Evolutionary conservation across 352 stramenopile species (phyloP).

Genomic region (Phytophthora macrochlamydospora): DNA sequence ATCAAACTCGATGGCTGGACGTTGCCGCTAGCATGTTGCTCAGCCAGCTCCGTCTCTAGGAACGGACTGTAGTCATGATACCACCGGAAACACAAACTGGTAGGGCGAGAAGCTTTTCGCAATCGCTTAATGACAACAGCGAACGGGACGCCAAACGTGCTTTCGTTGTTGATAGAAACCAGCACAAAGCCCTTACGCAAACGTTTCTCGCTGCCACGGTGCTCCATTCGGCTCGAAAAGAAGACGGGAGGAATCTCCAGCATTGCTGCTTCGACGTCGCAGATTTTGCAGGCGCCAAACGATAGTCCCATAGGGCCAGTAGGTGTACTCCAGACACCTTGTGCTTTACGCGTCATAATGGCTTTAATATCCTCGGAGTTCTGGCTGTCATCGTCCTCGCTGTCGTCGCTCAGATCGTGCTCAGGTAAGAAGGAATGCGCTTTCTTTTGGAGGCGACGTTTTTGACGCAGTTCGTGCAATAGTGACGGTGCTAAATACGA

Average conservation of each 20-base stretch:
- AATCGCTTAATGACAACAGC: slow-evolving; percentile 55
- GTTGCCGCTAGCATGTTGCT: slow-evolving; percentile 29
- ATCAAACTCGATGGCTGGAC: slow-evolving; percentile 17
- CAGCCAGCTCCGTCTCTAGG: slow-evolving; percentile 58
- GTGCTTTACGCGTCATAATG: slow-evolving; percentile 46
- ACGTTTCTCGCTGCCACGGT: slow-evolving; percentile 52
- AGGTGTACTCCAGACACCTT: slow-evolving; percentile 73
- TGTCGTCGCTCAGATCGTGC: slow-evolving; percentile 24
- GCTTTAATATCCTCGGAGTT: slow-evolving; percentile 35
- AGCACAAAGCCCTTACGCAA: slow-evolving; percentile 79
- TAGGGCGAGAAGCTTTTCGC: slow-evolving; percentile 62
- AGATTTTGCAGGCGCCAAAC: slow-evolving; percentile 64
- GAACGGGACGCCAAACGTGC: slow-evolving; percentile 71
- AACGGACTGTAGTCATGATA: slow-evolving; percentile 84
- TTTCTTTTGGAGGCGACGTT: slow-evolving; percentile 30
- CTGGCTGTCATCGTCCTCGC: slow-evolving; percentile 34
- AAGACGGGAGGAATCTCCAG: slow-evolving; percentile 64
- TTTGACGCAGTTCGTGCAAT: slow-evolving; percentile 46
- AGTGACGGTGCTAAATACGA: slow-evolving; percentile 52
- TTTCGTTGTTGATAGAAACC: slow-evolving; percentile 79
- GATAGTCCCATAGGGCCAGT: slow-evolving; percentile 58
- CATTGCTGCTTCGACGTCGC: slow-evolving; percentile 69
- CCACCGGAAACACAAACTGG: slow-evolving; percentile 78
- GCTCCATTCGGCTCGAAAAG: slow-evolving; percentile 53
- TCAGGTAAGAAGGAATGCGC: slow-evolving; percentile 23